Evolutionary conservation across 1,284 basidiomycete genomes (phyloP).

Genomic region (Neonothopanus nambi): DNA sequence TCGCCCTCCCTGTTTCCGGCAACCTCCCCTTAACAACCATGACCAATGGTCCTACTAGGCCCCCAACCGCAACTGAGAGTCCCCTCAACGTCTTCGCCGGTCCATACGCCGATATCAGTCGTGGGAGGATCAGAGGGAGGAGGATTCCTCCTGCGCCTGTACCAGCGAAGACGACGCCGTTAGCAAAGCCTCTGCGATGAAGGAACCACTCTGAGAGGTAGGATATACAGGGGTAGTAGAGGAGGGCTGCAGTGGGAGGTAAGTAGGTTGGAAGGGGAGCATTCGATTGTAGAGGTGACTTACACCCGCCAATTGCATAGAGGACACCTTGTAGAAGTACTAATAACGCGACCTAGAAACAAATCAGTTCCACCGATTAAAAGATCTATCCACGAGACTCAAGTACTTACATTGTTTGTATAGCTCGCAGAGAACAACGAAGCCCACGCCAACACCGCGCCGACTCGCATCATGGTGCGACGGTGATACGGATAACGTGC

Average conservation of each 20-base stretch:
- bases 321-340: slow-evolving; percentile 38
- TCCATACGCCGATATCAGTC: slow-evolving; percentile 29
- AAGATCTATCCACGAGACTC: slow-evolving; percentile 5
- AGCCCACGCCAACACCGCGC: slow-evolving; percentile 27
- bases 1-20: slow-evolving; percentile 26
- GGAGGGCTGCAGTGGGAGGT: slow-evolving; percentile 25
- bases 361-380: neutral
- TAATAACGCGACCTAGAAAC: slow-evolving; percentile 33
- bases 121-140: slow-evolving; percentile 33
- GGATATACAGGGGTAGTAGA: slow-evolving; percentile 36
- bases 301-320: slow-evolving; percentile 40
- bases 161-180: slow-evolving; percentile 42
- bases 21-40: slow-evolving; percentile 36
- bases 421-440: slow-evolving; percentile 38
- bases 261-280: neutral
- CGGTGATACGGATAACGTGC: slow-evolving; percentile 31
- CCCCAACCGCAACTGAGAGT: slow-evolving; percentile 26
- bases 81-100: slow-evolving; percentile 29
- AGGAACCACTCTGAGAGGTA: slow-evolving; percentile 48
- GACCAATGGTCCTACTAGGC: slow-evolving; percentile 26
- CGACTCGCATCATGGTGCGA: slow-evolving; percentile 31
- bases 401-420: slow-evolving; percentile 27
- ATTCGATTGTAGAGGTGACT: slow-evolving; percentile 11
- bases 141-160: slow-evolving; percentile 38
- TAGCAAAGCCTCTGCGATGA: slow-evolving; percentile 37